Conservation (phyloP, 164 flowering plant species). For the Berberis vulgaris region DNA sequence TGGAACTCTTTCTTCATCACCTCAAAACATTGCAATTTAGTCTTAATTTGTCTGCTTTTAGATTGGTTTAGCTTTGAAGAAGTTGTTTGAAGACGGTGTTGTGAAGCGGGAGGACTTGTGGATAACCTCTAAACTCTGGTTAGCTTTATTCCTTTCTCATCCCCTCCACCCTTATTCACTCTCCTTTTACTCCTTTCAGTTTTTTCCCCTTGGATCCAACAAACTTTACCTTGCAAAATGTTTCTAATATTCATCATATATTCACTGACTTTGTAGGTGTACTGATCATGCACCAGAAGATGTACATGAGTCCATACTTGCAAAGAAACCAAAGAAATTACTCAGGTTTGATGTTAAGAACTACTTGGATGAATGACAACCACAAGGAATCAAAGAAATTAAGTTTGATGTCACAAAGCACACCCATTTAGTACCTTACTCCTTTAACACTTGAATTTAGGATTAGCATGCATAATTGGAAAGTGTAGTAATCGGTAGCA, state of each 20-base stretch:
- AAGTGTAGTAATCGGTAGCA: too few species aligned
- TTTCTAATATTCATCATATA: not conserved
- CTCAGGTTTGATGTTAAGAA: too few species aligned
- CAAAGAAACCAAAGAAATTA: constrained; percentile 7
- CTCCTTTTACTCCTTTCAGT: not conserved
- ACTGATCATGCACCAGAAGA: constrained; percentile 52
- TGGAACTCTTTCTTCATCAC: too few species aligned
- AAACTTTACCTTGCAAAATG: too few species aligned
- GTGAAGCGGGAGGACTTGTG: constrained; percentile 44
- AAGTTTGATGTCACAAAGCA: too few species aligned
- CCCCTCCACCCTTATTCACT: too few species aligned
- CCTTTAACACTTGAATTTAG: too few species aligned
- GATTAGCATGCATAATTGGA: too few species aligned
- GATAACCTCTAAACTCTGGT: constrained; percentile 48
- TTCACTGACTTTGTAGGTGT: constrained; percentile 26
- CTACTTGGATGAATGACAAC: too few species aligned
- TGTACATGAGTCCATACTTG: constrained; percentile 40
- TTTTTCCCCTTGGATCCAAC: not conserved
- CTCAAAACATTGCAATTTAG: too few species aligned
- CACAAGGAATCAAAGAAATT: too few species aligned
- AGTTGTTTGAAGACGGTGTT: constrained; percentile 30
- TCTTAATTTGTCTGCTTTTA: constrained; percentile 5
- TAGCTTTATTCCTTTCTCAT: not conserved
- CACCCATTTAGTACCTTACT: too few species aligned
- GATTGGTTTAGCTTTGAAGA: constrained; percentile 43